Percentiles rank a stretch among this genome's conserved stretches.
phyloP scores from a whole-genome alignment of 2,329 filamentous ascomycete species.

The Calonectria naviculata region DNA sequence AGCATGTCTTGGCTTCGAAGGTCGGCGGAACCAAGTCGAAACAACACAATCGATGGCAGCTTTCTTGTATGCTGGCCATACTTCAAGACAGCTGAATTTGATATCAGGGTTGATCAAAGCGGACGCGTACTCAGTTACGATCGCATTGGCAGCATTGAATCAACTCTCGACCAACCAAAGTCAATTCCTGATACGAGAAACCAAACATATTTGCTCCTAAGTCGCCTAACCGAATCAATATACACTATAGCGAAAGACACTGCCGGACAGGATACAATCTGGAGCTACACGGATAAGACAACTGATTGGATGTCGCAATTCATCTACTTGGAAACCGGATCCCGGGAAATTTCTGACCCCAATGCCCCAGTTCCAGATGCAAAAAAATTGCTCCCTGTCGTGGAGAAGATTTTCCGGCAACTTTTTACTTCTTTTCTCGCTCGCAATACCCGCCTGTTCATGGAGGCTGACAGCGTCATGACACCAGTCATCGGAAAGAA shows the following conservation, averaged over 20 bases:
- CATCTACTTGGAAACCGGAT: neutral
- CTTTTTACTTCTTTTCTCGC: neutral
- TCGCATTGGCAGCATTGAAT: neutral
- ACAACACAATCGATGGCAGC: neutral
- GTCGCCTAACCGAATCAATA: too few species aligned
- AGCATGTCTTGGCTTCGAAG: neutral
- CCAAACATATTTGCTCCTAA: too few species aligned
- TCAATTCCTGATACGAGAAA: neutral
- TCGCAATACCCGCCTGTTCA: neutral
- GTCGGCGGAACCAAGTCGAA: neutral
- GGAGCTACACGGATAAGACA: neutral
- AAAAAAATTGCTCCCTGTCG: neutral
- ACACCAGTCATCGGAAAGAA: neutral
- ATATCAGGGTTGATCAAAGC: neutral
- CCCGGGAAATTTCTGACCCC: neutral
- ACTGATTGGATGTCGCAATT: neutral
- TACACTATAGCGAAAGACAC: too few species aligned
- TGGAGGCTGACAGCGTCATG: neutral
- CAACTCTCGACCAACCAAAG: neutral
- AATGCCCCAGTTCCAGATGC: neutral
- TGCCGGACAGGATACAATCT: too few species aligned
- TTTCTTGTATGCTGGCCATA: neutral
- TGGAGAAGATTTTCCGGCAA: neutral
- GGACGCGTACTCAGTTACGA: neutral
- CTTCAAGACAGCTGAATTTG: neutral